These are phyloP conservation scores for Solanum paucissectum DNA, from an alignment of 257 asterid genomes.

Conservation along the genomic window DNA sequence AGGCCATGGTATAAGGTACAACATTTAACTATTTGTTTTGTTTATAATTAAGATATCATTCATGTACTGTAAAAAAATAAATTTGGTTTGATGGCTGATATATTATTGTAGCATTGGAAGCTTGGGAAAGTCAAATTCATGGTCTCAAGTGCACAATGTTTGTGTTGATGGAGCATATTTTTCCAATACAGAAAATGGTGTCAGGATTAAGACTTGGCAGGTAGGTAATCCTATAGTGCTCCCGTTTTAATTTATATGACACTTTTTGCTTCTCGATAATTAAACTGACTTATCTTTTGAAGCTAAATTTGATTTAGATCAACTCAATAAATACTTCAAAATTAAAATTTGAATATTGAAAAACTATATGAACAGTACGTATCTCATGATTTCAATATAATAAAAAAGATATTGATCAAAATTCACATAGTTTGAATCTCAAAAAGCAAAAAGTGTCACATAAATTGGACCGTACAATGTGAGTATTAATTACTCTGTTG, in stretches of 20 bases:
- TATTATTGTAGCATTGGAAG: conserved; percentile 60
- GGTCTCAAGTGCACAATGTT: conserved; percentile 45
- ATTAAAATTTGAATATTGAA: too few relatives aligned
- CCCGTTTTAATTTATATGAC: not conserved
- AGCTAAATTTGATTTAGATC: not conserved
- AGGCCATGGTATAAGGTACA: conserved; percentile 90
- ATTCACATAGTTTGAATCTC: not conserved
- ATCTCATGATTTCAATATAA: too few relatives aligned
- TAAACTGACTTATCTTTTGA: too few relatives aligned
- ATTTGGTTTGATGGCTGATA: not conserved
- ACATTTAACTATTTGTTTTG: not conserved
- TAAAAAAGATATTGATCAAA: not conserved
- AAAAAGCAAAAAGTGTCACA: not conserved
- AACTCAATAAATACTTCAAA: not conserved
- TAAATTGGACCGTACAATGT: fast-evolving
- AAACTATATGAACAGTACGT: not conserved
- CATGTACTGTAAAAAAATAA: not conserved
- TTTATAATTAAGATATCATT: not conserved
- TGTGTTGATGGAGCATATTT: conserved; percentile 40
- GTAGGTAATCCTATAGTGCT: conserved; percentile 2
- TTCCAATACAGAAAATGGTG: conserved; percentile 50
- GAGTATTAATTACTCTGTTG: not conserved
- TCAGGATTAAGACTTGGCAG: conserved; percentile 95
- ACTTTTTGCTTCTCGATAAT: not conserved
- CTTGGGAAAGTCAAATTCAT: conserved; percentile 50